Evolutionary conservation across 139 green algal species (phyloP).

Genomic region (Pleodorina starrii): DNA sequence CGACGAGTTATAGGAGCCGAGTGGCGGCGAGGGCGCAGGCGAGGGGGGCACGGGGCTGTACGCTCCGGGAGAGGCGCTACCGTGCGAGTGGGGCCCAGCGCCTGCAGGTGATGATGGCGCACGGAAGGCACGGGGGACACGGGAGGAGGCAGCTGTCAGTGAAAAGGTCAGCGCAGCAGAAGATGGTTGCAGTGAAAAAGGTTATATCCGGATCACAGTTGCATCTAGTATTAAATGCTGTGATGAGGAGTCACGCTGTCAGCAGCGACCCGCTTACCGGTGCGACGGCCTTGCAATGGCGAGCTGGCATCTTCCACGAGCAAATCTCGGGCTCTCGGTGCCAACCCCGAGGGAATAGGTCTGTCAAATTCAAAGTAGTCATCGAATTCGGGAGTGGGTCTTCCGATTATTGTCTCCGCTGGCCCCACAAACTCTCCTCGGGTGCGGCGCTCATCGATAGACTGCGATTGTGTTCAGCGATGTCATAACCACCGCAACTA

Average conservation of each 20-base stretch:
- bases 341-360: constrained; percentile 4
- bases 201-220: neutral
- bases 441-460: neutral
- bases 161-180: neutral
- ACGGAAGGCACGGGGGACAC: neutral
- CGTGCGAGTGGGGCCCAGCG: neutral
- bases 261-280: neutral
- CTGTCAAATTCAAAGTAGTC: constrained; percentile 37
- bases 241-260: neutral
- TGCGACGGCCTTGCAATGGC: neutral
- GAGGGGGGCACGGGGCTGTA: neutral
- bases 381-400: constrained; percentile 5
- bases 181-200: no score
- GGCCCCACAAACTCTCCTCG: neutral
- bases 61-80: neutral
- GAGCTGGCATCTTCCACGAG: constrained; percentile 25
- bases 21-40: neutral
- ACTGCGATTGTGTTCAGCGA: constrained; percentile 1
- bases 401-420: neutral
- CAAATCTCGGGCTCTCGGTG: neutral
- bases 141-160: neutral
- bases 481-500: neutral
- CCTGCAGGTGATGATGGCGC: neutral
- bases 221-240: neutral
- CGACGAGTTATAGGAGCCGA: constrained; percentile 22